Conservation (phyloP, 176 grass and related monocot genomes). For the Juncus inflexus region DNA sequence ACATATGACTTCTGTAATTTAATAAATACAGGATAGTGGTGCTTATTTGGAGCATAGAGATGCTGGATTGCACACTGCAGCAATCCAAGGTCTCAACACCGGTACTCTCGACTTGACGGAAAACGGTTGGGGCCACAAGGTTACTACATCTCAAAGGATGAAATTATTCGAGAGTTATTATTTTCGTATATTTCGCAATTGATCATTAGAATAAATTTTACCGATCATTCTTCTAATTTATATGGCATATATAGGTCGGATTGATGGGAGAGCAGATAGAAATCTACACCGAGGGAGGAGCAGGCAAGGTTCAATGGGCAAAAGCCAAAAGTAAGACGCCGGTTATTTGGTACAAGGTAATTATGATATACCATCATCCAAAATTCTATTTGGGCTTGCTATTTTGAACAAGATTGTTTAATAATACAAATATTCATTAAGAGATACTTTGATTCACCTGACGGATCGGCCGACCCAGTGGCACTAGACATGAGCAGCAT, state of each 20-base stretch:
- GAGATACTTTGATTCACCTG: conserved; percentile 63
- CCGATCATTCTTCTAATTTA: background rate
- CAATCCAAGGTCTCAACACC: conserved; percentile 66
- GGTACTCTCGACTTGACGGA: conserved; percentile 65
- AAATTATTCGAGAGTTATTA: background rate
- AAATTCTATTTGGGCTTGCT: no score
- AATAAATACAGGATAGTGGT: conserved; percentile 61
- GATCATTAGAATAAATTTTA: background rate
- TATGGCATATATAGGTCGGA: conserved; percentile 24
- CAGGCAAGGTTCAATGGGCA: conserved; percentile 42
- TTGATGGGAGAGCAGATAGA: conserved; percentile 46
- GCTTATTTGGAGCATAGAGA: conserved; percentile 61
- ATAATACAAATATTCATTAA: conserved; percentile 15
- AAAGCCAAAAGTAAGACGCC: conserved; percentile 21
- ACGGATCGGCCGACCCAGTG: conserved; percentile 41
- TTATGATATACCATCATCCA: background rate
- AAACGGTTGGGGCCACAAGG: conserved; percentile 74
- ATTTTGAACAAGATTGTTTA: background rate
- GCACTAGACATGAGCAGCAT: conserved; percentile 74
- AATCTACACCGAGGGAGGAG: conserved; percentile 39
- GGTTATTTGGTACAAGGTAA: conserved; percentile 73
- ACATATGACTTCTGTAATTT: conserved; percentile 2
- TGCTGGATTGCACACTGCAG: conserved; percentile 41
- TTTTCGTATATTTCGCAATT: background rate
- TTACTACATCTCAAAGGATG: background rate